Evolutionary conservation across 768 basidiomycete genomes (phyloP).

Genomic region (Suillus hirtellus): DNA sequence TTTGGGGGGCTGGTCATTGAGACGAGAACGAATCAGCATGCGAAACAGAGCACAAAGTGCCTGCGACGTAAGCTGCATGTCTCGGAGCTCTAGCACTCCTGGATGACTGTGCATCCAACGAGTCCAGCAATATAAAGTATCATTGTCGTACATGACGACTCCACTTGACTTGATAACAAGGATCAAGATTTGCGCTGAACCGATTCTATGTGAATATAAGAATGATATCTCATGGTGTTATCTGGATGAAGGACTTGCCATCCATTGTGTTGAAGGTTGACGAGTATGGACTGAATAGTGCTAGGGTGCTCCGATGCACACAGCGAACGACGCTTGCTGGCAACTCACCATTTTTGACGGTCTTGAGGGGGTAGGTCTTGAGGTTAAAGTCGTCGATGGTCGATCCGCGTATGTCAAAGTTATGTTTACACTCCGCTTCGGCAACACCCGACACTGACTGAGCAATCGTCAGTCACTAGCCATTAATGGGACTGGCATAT

Average conservation of each 20-base stretch:
- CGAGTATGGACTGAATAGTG: slow-evolving; percentile 38
- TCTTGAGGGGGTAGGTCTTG: slow-evolving; percentile 41
- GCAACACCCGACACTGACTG: slow-evolving; percentile 19
- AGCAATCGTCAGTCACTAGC: neutral
- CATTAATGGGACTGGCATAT: neutral
- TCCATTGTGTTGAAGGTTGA: slow-evolving; percentile 42
- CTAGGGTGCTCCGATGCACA: slow-evolving; percentile 40
- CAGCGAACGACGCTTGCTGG: slow-evolving; percentile 15
- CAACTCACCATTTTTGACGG: slow-evolving; percentile 55
- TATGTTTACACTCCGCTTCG: slow-evolving; percentile 23
- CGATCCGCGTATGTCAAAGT: neutral
- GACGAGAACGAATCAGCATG: slow-evolving; percentile 56
- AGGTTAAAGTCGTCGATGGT: slow-evolving; percentile 11
- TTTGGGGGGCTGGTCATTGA: slow-evolving; percentile 91
- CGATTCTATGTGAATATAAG: slow-evolving; percentile 19
- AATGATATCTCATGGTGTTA: slow-evolving; percentile 22
- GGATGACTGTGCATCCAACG: slow-evolving; percentile 21
- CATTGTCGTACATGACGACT: slow-evolving; percentile 40
- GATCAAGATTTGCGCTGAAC: slow-evolving; percentile 24
- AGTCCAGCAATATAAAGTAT: slow-evolving; percentile 46
- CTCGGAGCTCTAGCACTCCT: slow-evolving; percentile 57
- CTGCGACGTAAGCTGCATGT: slow-evolving; percentile 32
- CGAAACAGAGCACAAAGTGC: slow-evolving; percentile 22
- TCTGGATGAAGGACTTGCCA: slow-evolving; percentile 48
- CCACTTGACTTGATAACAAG: slow-evolving; percentile 29